Evolutionary conservation across 2,329 filamentous ascomycete genomes (phyloP), one percentile per base, ranked within the genome.

Genomic region (Magnaporthiopsis rhizophila): DNA sequence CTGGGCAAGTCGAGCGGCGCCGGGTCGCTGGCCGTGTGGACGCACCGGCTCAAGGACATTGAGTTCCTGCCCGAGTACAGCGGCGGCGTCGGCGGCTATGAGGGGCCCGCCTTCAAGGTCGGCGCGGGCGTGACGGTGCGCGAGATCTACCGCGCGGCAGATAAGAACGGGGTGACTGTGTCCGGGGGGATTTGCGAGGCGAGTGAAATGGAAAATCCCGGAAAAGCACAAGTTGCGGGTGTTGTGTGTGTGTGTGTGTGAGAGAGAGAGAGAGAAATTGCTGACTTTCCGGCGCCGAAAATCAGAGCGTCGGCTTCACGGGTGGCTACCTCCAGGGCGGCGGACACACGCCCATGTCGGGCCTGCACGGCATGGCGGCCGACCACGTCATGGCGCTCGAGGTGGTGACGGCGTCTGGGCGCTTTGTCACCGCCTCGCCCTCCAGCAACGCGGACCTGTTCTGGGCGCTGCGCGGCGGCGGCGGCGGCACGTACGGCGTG

Each of bases 311-410:
- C 13, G 84, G 83, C 30, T 75, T 83, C 58, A 74, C 76, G 8
- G 82, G 81, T 32, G 79, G 79, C 6, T 81, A 77, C 68, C 73
- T 76, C 13, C 69, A 79, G 57, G 83, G 81, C 15, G 84, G 82
- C 58, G 84, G 84, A 0, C 82, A 86, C 71, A 81, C 79, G 13
- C 82, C 82, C 2, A 69, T 87, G 63, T 79, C 79, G 13, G 76
- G 76, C 63, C 70, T 80, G 53, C 81, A 81, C 67, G 77, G 84
- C 66, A 78, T 84, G 71, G 81, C 74, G 2, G 75, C 79, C 8
- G 81, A 84, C 69, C 78, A 83, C 63, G 75, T 81, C 9, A 72
- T 84, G 21, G 73, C 77, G 36, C 73, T 81, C 65, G 75, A 84
- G 64, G 74, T 83, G 18, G 77, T 84, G 9, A 78, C 78, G 7